Conservation (phyloP, 192 early-diverging fungal species). For the Polychytrium aggregatum region DNA sequence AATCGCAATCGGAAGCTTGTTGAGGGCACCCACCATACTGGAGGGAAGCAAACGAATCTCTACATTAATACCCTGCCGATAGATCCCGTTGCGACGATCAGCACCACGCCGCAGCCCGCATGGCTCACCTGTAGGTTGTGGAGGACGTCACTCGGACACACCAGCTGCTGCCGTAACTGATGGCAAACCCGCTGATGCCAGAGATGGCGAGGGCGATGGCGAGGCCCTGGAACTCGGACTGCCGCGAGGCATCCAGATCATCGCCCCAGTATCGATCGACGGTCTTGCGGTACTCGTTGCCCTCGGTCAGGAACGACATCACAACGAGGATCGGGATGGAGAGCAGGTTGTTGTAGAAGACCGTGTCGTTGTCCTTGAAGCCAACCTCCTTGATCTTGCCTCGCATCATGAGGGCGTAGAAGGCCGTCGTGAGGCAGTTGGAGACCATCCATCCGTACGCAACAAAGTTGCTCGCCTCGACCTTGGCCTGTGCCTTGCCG, state of each 20-base stretch:
- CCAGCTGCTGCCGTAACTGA: constrained; percentile 77
- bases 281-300: constrained; percentile 4
- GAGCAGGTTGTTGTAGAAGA: constrained; percentile 93
- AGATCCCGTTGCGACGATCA: constrained; percentile 11
- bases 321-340: constrained; percentile 58
- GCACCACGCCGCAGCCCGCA: constrained; percentile 1
- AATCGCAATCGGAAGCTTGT: constrained; percentile 92
- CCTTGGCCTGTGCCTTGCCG: constrained; percentile 17
- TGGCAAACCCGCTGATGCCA: constrained; percentile 76
- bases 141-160: constrained; percentile 57
- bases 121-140: constrained; percentile 39
- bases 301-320: constrained; percentile 25
- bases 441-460: constrained; percentile 69
- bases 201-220: constrained; percentile 64
- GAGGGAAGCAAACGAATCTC: constrained; percentile 3
- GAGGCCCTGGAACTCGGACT: constrained; percentile 21
- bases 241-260: constrained; percentile 8
- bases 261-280: constrained; percentile 22
- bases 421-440: constrained; percentile 85
- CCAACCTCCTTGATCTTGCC: constrained; percentile 73
- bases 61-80: too few relatives aligned
- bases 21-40: constrained; percentile 93
- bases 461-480: constrained; percentile 6
- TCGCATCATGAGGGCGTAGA: constrained; percentile 85
- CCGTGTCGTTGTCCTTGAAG: constrained; percentile 97